phyloP scores from a whole-genome alignment of 148 eudicot genomes.

The Dianthus caryophyllus region DNA sequence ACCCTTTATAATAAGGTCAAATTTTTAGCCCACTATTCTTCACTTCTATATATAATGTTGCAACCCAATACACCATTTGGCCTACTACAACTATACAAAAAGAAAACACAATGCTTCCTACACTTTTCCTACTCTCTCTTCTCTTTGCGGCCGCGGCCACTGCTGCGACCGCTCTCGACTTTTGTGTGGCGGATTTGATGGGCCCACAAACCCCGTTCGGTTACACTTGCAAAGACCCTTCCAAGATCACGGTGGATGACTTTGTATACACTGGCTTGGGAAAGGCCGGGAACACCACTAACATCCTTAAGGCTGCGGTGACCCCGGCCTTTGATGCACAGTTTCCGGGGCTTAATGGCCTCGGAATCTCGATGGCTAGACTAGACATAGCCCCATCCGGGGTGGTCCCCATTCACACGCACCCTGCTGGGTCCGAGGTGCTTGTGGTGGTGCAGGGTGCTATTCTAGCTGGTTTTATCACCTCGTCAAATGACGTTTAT shows the following conservation, averaged over 20 bases:
- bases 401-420: slow-evolving; percentile 25
- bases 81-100: neutral
- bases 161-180: slow-evolving; percentile 15
- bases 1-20: neutral
- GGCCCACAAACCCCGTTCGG: slow-evolving; percentile 17
- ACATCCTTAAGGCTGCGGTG: slow-evolving; percentile 24
- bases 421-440: slow-evolving; percentile 21
- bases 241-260: slow-evolving; percentile 17
- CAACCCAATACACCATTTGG: neutral
- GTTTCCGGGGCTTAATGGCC: slow-evolving; percentile 25
- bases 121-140: slow-evolving; percentile 19
- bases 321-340: slow-evolving; percentile 25
- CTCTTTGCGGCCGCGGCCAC: slow-evolving; percentile 1
- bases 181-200: slow-evolving; percentile 15
- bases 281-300: slow-evolving; percentile 25
- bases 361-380: slow-evolving; percentile 18
- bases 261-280: slow-evolving; percentile 19
- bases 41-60: neutral
- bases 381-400: slow-evolving; percentile 21
- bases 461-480: slow-evolving; percentile 19
- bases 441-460: slow-evolving; percentile 20
- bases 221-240: slow-evolving; percentile 19
- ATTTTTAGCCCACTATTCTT: neutral
- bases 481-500: slow-evolving; percentile 21
- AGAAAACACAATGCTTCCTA: slow-evolving; percentile 2